These are phyloP conservation scores for Rhizophora mangle DNA, from an alignment of 345 rosid genomes.

Conservation along the genomic window DNA sequence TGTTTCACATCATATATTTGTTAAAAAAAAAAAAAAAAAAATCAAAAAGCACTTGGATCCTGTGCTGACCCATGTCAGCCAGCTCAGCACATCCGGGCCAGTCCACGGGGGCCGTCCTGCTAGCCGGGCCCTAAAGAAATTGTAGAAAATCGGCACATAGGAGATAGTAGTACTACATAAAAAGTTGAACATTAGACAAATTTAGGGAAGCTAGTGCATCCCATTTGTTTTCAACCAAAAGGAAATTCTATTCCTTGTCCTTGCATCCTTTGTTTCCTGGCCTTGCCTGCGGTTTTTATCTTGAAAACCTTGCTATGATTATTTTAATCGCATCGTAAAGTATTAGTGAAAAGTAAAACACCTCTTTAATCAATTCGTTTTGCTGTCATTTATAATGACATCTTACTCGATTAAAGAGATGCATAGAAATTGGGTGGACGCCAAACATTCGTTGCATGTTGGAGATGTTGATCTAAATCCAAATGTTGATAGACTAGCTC, in stretches of 20 bases:
- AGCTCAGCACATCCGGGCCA: no score
- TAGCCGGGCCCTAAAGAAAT: no score
- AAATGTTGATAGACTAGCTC: no score
- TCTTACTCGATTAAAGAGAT: not conserved
- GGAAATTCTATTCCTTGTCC: constrained; percentile 14
- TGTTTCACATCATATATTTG: no score
- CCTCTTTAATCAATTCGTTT: not conserved
- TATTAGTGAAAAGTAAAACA: not conserved
- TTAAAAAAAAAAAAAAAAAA: no score
- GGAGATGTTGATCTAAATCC: no score
- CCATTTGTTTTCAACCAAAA: not conserved
- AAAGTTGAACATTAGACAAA: not conserved
- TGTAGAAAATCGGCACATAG: not conserved
- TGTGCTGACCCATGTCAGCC: no score
- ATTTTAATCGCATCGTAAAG: not conserved
- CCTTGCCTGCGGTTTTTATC: constrained; percentile 22
- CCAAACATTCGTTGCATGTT: not conserved
- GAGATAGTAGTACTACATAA: not conserved
- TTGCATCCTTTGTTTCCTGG: constrained; percentile 29
- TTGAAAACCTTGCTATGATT: constrained; percentile 17
- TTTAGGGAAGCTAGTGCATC: constrained; percentile 5
- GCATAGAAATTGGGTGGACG: not conserved
- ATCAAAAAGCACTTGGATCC: no score
- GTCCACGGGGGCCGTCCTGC: no score
- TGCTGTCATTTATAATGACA: not conserved